phyloP scores from a whole-genome alignment of 805 yeast genomes.

The Candida boidinii region DNA sequence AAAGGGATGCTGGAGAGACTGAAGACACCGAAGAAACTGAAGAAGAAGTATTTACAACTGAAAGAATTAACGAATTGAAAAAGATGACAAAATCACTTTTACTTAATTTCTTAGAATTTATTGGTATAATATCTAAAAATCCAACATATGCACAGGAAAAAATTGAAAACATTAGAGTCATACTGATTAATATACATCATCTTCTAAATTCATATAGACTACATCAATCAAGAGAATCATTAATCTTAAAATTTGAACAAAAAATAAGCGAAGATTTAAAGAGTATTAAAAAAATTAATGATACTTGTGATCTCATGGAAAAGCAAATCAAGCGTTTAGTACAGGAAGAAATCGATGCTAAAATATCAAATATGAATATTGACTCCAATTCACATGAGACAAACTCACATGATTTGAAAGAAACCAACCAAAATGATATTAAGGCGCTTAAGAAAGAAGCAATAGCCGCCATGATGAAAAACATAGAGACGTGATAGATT shows the following conservation, averaged over 20 bases:
- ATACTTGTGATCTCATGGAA: conserved; percentile 31
- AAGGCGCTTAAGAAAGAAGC: too few species aligned
- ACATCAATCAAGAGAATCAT: conserved; percentile 87
- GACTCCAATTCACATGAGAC: too few species aligned
- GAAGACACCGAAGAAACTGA: conserved; percentile 20
- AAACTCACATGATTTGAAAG: too few species aligned
- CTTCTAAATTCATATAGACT: conserved; percentile 87
- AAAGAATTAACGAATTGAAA: conserved; percentile 67
- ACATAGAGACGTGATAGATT: too few species aligned
- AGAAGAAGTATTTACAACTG: conserved; percentile 32
- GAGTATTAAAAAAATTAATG: conserved; percentile 34
- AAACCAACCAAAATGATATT: too few species aligned
- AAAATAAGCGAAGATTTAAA: conserved; percentile 37
- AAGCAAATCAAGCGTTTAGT: conserved; percentile 21
- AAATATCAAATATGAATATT: too few species aligned
- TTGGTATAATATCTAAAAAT: conserved; percentile 66
- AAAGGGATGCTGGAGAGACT: conserved; percentile 4
- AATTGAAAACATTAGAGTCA: conserved; percentile 70
- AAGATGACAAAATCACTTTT: conserved; percentile 71
- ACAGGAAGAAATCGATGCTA: conserved; percentile 9
- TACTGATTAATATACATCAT: conserved; percentile 86
- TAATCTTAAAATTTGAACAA: conserved; percentile 64
- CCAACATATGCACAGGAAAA: conserved; percentile 56
- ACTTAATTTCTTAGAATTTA: conserved; percentile 71
- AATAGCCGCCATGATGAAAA: too few species aligned